These are phyloP conservation scores for Mucor sp. DNA, from an alignment of 371 early-diverging fungal species.

Conservation along the genomic window DNA sequence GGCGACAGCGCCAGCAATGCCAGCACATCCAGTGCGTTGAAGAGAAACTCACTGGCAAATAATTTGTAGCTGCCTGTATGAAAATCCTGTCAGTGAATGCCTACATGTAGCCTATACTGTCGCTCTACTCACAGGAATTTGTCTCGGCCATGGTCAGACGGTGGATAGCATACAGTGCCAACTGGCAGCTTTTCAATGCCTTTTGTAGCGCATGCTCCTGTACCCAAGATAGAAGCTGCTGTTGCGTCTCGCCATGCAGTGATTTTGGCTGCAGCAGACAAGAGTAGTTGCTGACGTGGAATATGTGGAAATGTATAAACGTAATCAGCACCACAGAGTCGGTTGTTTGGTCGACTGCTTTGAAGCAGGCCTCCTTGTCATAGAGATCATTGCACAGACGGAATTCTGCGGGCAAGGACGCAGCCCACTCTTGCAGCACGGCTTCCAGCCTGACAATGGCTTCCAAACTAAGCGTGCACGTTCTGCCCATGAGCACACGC, in stretches of 20 bases:
- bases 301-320: conserved; percentile 11
- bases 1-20: neutral
- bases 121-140: conserved; percentile 2
- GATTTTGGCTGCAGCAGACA: conserved; percentile 14
- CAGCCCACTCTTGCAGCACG: conserved; percentile 6
- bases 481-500: conserved; percentile 10
- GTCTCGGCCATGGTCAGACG: neutral
- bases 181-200: neutral
- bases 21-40: conserved; percentile 10
- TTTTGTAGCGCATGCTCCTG: conserved; percentile 7
- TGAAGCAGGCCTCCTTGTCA: neutral
- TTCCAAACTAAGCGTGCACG: conserved; percentile 17
- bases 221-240: conserved; percentile 3
- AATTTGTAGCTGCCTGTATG: conserved; percentile 10
- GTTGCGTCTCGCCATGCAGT: neutral
- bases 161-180: conserved; percentile 8
- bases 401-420: conserved; percentile 3
- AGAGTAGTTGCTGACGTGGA: conserved; percentile 6
- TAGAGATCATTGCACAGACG: conserved; percentile 8
- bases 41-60: neutral
- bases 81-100: neutral
- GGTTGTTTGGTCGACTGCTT: neutral
- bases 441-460: conserved; percentile 8
- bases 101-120: neutral
- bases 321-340: neutral